Evolutionary conservation across 2,329 filamentous ascomycete genomes (phyloP), one percentile per base, ranked within the genome.

Genomic region (Dothideomycetes sp.): DNA sequence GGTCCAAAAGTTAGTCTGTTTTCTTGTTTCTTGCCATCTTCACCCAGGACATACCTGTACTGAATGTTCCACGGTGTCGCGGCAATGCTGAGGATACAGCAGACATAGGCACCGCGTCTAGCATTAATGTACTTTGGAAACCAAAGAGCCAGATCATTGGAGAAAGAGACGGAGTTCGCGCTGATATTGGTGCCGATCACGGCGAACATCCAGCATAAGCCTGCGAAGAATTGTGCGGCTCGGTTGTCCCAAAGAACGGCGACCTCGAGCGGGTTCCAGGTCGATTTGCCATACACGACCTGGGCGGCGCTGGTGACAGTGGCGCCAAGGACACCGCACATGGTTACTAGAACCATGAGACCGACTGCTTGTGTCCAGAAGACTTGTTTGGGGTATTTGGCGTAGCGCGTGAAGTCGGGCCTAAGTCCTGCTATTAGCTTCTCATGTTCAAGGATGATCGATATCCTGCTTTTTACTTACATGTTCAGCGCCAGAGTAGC

Each of bases 301-400:
- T 63, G 59, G 22, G 64, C 64, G 7, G 73, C 72, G 0, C 68
- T 70, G 0, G 74, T 71, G 11, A 72, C 69, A 16, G 75, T 62
- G 46, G 78, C 75, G 27, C 75, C 75, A 44, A 72, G 58, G 4
- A 69, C 49, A 35, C 62, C 69, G 48, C 59, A 68, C 44, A 63
- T 52, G 4, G 64, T 69, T 46, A 66, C 64, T 19, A 69, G 57
- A 17, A 68, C 48, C 18, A 65, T 64, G 37, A 70, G 54, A 42
- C 64, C 52, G 3, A 56, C 54, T 10, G 55, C 54, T 9, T 64
- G 64, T 18, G 66, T 62, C 62, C 62, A 65, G 3, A 60, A 56
- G 38, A 60, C 44, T 10, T 44, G 57, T 5, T 53, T 40, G 19
- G 48, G 46, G 19, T 61, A 60, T 19, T 57, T 54, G 5, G 55